phyloP scores from a whole-genome alignment of 306 rosid genomes.

The Vachellia collinsii region DNA sequence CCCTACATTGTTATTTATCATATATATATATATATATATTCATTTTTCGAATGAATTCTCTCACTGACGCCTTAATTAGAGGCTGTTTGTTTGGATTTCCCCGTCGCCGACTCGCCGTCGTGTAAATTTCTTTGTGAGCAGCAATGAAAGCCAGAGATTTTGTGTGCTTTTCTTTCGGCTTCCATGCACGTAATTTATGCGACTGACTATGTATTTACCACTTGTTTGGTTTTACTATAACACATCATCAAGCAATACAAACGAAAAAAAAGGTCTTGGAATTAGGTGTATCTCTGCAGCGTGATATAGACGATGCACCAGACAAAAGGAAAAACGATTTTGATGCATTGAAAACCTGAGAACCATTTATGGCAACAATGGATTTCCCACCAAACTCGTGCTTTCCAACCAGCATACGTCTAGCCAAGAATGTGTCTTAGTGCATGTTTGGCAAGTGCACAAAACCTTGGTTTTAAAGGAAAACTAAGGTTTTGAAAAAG shows the following conservation, averaged over 20 bases:
- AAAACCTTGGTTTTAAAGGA: too few species aligned
- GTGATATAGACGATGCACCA: not conserved
- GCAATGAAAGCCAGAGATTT: conserved; percentile 21
- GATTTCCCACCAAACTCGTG: conserved; percentile 31
- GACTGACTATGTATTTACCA: not conserved
- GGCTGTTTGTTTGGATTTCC: conserved; percentile 37
- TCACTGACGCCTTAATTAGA: conserved; percentile 34
- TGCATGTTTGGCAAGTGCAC: too few species aligned
- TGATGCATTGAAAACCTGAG: conserved; percentile 35
- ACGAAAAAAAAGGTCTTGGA: not conserved
- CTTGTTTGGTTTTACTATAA: too few species aligned
- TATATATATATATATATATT: not conserved
- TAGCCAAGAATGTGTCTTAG: not conserved
- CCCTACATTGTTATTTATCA: not conserved
- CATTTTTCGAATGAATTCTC: not conserved
- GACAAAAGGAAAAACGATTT: not conserved
- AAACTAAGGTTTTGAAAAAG: too few species aligned
- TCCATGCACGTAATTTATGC: not conserved
- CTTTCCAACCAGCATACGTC: conserved; percentile 13
- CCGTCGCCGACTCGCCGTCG: not conserved
- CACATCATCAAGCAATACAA: not conserved
- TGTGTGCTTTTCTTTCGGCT: too few species aligned
- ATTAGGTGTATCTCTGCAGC: conserved; percentile 21
- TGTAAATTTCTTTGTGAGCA: conserved; percentile 24
- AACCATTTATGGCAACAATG: conserved; percentile 1